Percentiles rank a stretch among this genome's conserved stretches.
These are phyloP conservation scores for Ogataea paraovalis DNA, from an alignment of 805 yeast genomes.

Conservation along the genomic window DNA sequence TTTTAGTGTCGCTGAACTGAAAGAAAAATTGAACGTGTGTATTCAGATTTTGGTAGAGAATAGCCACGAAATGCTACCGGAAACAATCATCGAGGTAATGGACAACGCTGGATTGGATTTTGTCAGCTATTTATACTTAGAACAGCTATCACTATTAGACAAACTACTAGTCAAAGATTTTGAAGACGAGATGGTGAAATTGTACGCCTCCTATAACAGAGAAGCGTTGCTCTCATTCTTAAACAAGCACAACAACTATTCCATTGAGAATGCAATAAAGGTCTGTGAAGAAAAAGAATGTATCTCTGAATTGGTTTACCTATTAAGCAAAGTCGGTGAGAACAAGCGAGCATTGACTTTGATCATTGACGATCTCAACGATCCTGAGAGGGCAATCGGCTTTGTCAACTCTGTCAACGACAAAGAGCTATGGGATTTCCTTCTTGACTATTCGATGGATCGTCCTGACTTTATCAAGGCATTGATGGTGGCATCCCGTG, in stretches of 20 bases:
- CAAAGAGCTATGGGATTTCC: conserved; percentile 73
- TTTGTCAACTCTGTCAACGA: conserved; percentile 71
- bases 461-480: conserved; percentile 76
- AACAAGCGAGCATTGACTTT: conserved; percentile 68
- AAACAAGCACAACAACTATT: conserved; percentile 54
- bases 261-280: conserved; percentile 65
- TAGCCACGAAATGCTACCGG: conserved; percentile 62
- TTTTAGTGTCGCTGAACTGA: conserved; percentile 39
- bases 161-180: conserved; percentile 48
- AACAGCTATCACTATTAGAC: conserved; percentile 53
- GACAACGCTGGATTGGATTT: conserved; percentile 38
- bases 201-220: conserved; percentile 63
- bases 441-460: conserved; percentile 64
- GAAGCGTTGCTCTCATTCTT: conserved; percentile 56
- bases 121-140: conserved; percentile 63
- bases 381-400: conserved; percentile 74
- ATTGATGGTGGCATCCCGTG: conserved; percentile 65
- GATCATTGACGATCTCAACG: conserved; percentile 71
- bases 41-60: conserved; percentile 56
- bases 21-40: conserved; percentile 38
- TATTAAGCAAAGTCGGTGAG: conserved; percentile 81
- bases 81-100: conserved; percentile 45
- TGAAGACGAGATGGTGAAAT: conserved; percentile 62
- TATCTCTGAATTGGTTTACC: conserved; percentile 71
- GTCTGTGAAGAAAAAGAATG: conserved; percentile 53